These are phyloP conservation scores for Solanum bulbocastanum DNA, from an alignment of 257 asterid species.

Conservation along the genomic window DNA sequence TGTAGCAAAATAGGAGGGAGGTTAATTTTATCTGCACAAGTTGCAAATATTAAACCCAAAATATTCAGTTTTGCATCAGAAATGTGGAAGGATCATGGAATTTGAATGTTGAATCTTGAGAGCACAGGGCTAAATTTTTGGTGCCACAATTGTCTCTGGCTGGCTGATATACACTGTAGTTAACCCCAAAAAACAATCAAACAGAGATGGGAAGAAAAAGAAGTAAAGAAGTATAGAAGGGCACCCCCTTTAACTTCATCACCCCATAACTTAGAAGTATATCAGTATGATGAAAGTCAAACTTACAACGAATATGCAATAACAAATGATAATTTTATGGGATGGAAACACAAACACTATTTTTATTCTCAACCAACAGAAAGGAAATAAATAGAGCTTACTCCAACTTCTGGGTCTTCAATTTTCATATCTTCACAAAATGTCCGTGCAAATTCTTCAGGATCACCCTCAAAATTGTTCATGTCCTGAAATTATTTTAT, in stretches of 20 bases:
- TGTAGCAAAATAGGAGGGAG: neutral
- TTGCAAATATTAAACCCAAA: neutral
- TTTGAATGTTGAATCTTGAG: neutral
- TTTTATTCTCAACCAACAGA: neutral
- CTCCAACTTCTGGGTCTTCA: slow-evolving; percentile 97
- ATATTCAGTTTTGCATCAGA: neutral
- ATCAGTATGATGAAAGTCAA: neutral
- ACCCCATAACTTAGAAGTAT: neutral
- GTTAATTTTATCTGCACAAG: neutral
- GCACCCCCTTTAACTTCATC: neutral
- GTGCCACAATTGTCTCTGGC: neutral
- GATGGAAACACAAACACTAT: neutral
- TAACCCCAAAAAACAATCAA: neutral
- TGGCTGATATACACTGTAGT: neutral
- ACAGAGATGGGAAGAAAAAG: neutral
- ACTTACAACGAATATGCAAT: neutral
- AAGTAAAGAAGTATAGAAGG: neutral
- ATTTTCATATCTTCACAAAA: slow-evolving; percentile 91
- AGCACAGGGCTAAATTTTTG: neutral
- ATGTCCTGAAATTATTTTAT: slow-evolving; percentile 57
- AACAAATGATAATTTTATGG: neutral
- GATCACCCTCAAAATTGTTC: slow-evolving; percentile 97
- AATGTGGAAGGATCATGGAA: neutral
- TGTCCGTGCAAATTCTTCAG: slow-evolving; percentile 89
- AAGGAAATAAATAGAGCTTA: slow-evolving; percentile 24